phyloP scores from a whole-genome alignment of 2,329 filamentous ascomycete species.

The Trichoderma sp. region DNA sequence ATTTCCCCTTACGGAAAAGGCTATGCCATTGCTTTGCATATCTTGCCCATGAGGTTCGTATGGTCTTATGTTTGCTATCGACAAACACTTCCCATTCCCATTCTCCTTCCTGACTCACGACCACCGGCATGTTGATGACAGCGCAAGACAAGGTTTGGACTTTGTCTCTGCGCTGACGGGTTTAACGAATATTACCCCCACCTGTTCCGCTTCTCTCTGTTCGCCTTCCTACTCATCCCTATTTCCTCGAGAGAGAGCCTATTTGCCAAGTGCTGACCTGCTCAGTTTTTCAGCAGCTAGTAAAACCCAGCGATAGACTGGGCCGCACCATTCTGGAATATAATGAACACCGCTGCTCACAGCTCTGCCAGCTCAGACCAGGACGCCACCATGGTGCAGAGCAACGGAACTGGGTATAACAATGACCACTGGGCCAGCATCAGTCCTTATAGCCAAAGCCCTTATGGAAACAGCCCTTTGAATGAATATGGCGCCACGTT shows the following conservation, averaged over 20 bases:
- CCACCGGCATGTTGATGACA: slow-evolving; percentile 7
- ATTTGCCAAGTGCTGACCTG: slow-evolving; percentile 21
- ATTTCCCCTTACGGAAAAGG: not conserved
- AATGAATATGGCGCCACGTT: slow-evolving; percentile 65
- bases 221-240: not conserved
- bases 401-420: slow-evolving; percentile 38
- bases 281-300: slow-evolving; percentile 19
- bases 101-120: not conserved
- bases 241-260: slow-evolving; percentile 12
- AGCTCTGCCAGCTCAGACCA: slow-evolving; percentile 37
- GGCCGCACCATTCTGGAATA: slow-evolving; percentile 26
- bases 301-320: slow-evolving; percentile 21
- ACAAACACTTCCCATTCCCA: not conserved
- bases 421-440: slow-evolving; percentile 59
- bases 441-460: slow-evolving; percentile 65
- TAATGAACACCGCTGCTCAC: slow-evolving; percentile 40
- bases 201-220: slow-evolving; percentile 12
- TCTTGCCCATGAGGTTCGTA: slow-evolving; percentile 26
- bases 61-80: slow-evolving; percentile 1
- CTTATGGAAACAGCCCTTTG: slow-evolving; percentile 53
- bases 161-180: slow-evolving; percentile 21
- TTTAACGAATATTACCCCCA: slow-evolving; percentile 15
- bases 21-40: slow-evolving; percentile 19
- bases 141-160: slow-evolving; percentile 21
- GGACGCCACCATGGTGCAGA: slow-evolving; percentile 37